Evolutionary conservation across 805 yeast species (phyloP), one percentile per base, ranked within the genome.

Genomic region (Candida ulmi): DNA sequence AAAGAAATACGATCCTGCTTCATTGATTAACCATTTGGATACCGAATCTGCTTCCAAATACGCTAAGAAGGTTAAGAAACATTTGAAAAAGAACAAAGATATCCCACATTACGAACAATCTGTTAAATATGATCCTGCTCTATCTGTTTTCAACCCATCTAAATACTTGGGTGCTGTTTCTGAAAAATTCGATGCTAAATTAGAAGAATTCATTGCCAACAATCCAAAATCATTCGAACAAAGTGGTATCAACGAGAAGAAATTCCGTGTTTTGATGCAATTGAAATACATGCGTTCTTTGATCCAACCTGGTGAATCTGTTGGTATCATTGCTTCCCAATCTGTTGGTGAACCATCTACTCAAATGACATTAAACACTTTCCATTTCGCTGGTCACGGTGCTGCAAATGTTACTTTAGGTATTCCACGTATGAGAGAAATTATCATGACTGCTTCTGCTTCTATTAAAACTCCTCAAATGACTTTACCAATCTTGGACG

Each of bases 321-420:
- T 93, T 40, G 99, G 99, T 67, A 90, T 93, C 57, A 83, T 95
- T 67, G 99, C 99, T 8, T 84, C 97, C 17, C 98, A 93, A 68
- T 88, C 97, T 39, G 82, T 93, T 62, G 99, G 99, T 67, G 99
- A 93, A 66, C 99, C 99, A 37, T 88, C 97, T 5, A 93, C 99
- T 3, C 99, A 93, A 71, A 93, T 93, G 99, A 93, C 99, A 15
- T 76, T 87, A 57, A 87, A 87, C 63, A 87, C 96, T 35, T 87
- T 87, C 87, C 96, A 93, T 72, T 93, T 93, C 59, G 99, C 99
- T 54, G 99, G 99, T 63, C 99, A 95, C 69, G 99, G 99, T 79
- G 99, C 99, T 42, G 99, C 99, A 34, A 93, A 93, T 66, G 99
- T 93, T 48, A 93, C 99, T 0, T 74, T 93, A 56, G 99, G 99